Evolutionary conservation across 139 green algal species (phyloP), one percentile per base, ranked within the genome.

Genomic region (Coelastrella sp.): DNA sequence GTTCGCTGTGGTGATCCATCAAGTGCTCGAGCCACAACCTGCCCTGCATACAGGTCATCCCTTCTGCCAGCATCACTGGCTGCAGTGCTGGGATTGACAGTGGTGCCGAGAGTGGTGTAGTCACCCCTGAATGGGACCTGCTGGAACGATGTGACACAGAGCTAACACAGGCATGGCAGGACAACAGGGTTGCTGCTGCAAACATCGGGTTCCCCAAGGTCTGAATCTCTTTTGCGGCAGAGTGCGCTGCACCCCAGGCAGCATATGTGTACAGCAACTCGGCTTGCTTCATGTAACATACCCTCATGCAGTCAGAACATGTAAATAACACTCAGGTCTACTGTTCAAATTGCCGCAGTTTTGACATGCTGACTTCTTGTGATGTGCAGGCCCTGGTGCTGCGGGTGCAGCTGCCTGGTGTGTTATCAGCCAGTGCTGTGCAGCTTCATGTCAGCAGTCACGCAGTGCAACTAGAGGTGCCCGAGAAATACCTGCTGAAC

Each of bases 371-470:
- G 53, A 40, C 38, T 79, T 30, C 38, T 25, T 73, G 38, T 69
- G 27, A 6, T 25, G 85, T 84, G 25, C 68, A 90, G 81, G 89
- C 89, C 60, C 76, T 96, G 37, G 79, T 93, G 59, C n/a, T 95
- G 25, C 81, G 89, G 2, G 74, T 94, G 51, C 67, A 85, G 48
- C 83, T 95, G 51, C 90, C 89, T 9, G 90, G 87, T 2, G 27
- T 91, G 6, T 45, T 81, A 1, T 89, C 86, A 4, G 88, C 89
- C 13, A 84, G 82, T 0, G 82, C 40, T 0, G 75, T 92, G 25
- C 59, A 92, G 53, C 90, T 96, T 50, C 89, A 95, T 57, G 87
- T 96, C 15, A 62, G 37, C 9, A 59, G 25, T 43, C n/a, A 80
- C 32, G 11, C 19, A 5, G n/a, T 75, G 48, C 37, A 5, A 11